phyloP scores from a whole-genome alignment of 2,329 filamentous ascomycete species.

The Fusarium sp. region DNA sequence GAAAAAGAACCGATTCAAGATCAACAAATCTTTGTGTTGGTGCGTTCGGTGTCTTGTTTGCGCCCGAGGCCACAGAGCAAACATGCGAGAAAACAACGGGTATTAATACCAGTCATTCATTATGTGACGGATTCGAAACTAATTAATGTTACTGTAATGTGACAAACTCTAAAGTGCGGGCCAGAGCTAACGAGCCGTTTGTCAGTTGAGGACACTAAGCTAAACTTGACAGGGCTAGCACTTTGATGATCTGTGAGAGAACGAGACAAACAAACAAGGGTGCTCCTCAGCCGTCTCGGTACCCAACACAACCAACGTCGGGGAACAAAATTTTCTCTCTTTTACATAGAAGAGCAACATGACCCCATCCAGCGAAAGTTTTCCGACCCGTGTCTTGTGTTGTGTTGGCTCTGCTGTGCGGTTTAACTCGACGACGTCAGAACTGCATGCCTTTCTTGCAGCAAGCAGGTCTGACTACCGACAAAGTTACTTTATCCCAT shows the following conservation, averaged over 20 bases:
- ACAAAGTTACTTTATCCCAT: background rate
- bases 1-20: background rate
- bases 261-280: background rate
- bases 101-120: background rate
- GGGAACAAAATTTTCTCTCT: background rate
- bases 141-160: background rate
- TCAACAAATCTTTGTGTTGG: background rate
- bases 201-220: background rate
- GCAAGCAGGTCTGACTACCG: background rate
- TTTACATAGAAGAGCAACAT: background rate
- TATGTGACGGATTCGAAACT: background rate
- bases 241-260: background rate
- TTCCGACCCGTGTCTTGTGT: background rate
- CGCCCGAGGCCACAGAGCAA: background rate
- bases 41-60: background rate
- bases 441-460: background rate
- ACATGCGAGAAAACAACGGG: background rate
- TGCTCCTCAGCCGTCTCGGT: background rate
- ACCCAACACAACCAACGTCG: background rate
- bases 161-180: background rate
- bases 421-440: background rate
- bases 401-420: background rate
- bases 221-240: background rate
- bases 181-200: background rate
- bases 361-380: background rate